These are phyloP conservation scores for Candida oleophila DNA, from an alignment of 805 yeast genomes.

Conservation along the genomic window DNA sequence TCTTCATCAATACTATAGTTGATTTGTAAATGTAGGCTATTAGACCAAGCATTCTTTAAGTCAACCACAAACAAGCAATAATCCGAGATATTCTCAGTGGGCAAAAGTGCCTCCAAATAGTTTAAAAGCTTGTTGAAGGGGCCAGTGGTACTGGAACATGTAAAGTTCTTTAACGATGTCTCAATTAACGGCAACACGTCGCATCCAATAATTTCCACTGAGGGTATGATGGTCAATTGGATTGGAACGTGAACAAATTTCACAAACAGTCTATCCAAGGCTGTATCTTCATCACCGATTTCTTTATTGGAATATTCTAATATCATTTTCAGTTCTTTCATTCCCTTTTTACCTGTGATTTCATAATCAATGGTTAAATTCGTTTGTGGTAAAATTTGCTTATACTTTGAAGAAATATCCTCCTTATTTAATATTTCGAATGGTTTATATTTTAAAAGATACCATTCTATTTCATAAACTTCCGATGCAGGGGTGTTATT, in stretches of 20 bases:
- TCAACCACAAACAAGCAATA: conserved; percentile 71
- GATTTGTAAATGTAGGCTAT: conserved; percentile 36
- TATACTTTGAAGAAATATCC: conserved; percentile 34
- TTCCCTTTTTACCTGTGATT: conserved; percentile 70
- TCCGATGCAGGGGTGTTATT: conserved; percentile 55
- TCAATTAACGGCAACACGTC: conserved; percentile 63
- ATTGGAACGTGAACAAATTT: conserved; percentile 69
- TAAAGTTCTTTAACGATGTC: conserved; percentile 16
- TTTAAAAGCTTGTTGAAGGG: not conserved
- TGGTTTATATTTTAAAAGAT: conserved; percentile 56
- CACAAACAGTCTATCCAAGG: conserved; percentile 26
- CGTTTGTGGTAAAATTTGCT: conserved; percentile 35
- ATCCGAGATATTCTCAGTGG: conserved; percentile 34
- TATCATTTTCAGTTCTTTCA: conserved; percentile 61
- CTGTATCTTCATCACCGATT: conserved; percentile 7
- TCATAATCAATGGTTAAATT: conserved; percentile 53
- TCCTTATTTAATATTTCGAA: conserved; percentile 51
- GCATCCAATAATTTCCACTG: conserved; percentile 72
- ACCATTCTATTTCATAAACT: conserved; percentile 72
- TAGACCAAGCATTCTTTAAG: conserved; percentile 78
- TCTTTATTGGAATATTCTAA: conserved; percentile 57
- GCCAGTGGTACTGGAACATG: not conserved
- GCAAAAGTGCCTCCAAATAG: conserved; percentile 11
- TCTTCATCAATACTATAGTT: conserved; percentile 24
- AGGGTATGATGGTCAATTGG: conserved; percentile 65